Base-by-base conservation (phyloP, 306 rosid species). In the Fragaria vesca region DNA sequence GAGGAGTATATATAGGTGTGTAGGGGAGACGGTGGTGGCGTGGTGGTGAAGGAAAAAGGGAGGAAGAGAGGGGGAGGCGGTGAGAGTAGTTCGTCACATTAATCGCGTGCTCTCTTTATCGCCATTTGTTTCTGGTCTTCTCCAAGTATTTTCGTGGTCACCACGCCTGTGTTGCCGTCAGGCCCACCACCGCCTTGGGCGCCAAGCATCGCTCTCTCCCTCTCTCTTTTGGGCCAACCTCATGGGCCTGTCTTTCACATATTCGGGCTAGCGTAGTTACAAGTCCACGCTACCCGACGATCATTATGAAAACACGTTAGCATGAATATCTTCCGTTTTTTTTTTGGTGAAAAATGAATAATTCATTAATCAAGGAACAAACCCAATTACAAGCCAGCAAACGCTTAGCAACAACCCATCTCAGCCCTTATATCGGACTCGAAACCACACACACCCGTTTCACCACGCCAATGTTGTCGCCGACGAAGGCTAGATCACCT, bases 91-190 rank as follows among this genome's bases (percentile, higher is more conserved):
- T 75, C 78, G 78, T 75, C 78, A 75, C 71, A 16, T 10, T 61
- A 75, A 62, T 30, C 78, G 78, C 78, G n/a, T 24, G 63, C 6
- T n/a, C 15, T 77, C 2, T 51, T 52, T 67, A 62, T 40, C 2
- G 71, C 73, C 74, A 67, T 40, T 40, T 76, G 80, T 76, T 36
- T 21, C 15, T 5, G 20, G 65, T 58, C 55, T 34, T 54, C 78
- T 74, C 69, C 78, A 74, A 57, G 70, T 60, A 61, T 75, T 61
- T 75, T 52, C 78, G 78, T 75, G 78, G 61, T 75, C 78, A 46
- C 78, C 71, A 75, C 71, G 12, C 69, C 43, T 60, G 8, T 10
- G 34, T 2, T 3, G 3, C 17, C 30, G 60, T n/a, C 71, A 61
- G 46, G 45, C 71, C 60, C 71, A 45, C 60, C 71, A 30, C 46